These are phyloP conservation scores for Yarrowia sp. DNA, from an alignment of 805 yeast genomes.

Conservation along the genomic window DNA sequence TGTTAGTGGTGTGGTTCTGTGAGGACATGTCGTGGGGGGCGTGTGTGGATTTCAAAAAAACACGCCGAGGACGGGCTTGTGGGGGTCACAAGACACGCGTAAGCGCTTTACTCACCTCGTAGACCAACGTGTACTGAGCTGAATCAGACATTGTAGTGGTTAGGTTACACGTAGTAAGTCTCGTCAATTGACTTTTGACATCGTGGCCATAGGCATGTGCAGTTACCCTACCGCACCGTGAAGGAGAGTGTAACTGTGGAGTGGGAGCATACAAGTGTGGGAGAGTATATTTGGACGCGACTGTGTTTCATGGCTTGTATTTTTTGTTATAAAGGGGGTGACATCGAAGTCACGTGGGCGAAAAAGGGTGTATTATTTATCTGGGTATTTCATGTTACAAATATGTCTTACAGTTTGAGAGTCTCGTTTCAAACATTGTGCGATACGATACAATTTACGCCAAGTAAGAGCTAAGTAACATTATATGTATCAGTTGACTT, in stretches of 20 bases:
- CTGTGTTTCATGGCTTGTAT: too few species aligned
- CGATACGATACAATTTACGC: too few species aligned
- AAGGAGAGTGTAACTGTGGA: not conserved
- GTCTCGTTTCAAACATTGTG: too few species aligned
- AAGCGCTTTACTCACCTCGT: slow-evolving; percentile 30
- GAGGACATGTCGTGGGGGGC: too few species aligned
- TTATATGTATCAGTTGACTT: not conserved
- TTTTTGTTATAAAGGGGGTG: too few species aligned
- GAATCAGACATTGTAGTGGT: slow-evolving; percentile 44
- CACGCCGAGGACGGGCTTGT: not conserved
- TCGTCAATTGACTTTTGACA: slow-evolving; percentile 24
- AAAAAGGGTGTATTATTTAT: too few species aligned
- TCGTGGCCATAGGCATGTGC: slow-evolving; percentile 19
- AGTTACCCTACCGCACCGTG: not conserved
- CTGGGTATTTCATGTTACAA: too few species aligned
- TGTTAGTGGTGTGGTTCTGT: slow-evolving; percentile 10
- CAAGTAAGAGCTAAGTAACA: not conserved
- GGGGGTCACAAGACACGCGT: not conserved
- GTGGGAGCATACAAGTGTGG: too few species aligned
- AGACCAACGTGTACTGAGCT: slow-evolving; percentile 34
- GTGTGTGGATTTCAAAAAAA: not conserved
- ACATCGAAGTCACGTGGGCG: too few species aligned
- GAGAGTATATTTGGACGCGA: too few species aligned
- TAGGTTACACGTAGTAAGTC: slow-evolving; percentile 24
- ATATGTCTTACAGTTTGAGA: too few species aligned